Evolutionary conservation across 2,329 filamentous ascomycete species (phyloP), one percentile per base, ranked within the genome.

Genomic region (Alternaria burnsii): DNA sequence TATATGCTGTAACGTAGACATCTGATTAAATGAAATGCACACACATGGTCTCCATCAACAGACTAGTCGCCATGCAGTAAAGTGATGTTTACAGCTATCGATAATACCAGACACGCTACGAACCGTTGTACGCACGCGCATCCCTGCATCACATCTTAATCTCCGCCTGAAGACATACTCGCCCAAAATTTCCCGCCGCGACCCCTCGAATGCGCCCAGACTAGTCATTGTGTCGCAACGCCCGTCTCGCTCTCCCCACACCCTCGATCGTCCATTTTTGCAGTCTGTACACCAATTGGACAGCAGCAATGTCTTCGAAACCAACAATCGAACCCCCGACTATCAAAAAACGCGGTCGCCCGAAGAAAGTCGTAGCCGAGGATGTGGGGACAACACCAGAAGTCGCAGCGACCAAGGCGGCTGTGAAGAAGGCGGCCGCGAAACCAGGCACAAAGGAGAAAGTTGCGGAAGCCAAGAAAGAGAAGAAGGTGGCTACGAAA

Each of bases 311-410:
- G 60, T 65, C 68, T 44, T 59, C 68, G 55, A 51, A 57, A 3
- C 24, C 61, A 16, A 58, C 62, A 1, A 48, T 61, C 26, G 65
- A 69, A 42, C 57, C 69, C 22, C 44, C 61, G 30, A 61, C 57
- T 12, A 55, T 58, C 10, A 73, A 72, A 63, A 77, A 77, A 62
- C 74, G 75, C 61, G 74, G 73, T 36, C 67, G 73, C 28, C 73
- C 74, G 41, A 77, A 70, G 66, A 78, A 77, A 55, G 69, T 70
- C 28, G 71, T 68, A 36, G 63, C 55, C 16, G 72, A 69, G 48
- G 65, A 68, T 36, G 63, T 56, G 26, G 56, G 42, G 53, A 30
- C 57, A 36, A 51, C 42, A 36, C 51, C 55, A 26, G 57, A 46
- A 10, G 59, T 50, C n/a, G 65, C 59, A 30, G 62, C 62, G 12